Base-by-base conservation (phyloP, 768 basidiomycete species). In the Pleurotus giganteus region DNA sequence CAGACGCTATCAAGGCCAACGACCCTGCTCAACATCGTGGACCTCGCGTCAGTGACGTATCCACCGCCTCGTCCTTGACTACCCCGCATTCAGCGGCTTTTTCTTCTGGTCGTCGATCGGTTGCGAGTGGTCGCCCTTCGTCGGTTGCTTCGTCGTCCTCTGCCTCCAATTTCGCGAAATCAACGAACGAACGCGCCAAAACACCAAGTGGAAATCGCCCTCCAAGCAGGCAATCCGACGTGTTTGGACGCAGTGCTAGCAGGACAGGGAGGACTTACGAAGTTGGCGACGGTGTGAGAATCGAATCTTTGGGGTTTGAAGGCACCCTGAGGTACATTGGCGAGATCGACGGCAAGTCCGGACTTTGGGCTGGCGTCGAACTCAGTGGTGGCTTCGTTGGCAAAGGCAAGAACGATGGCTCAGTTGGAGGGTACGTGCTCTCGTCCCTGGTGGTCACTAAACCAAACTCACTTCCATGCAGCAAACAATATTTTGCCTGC, bases 351-450 rank as follows among this genome's bases (percentile, higher is more conserved):
- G 91, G 91, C 47, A 98, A 98, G 69, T 77, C 82, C 2, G 96
- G 95, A 3, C 72, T 86, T 4, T 99, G 92, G 91, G 96, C 91
- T 13, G 96, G 96, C 12, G 91, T 99, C 19, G 92, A 98, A 70
- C 77, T 99, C 19, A 75, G 82, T 61, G 88, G 86, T 31, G 90
- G 91, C 4, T 96, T 94, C 65, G 69, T 79, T 15, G 94, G 96
- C 17, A 91, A 89, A 68, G 96, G 96, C 0, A 99, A 98, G 74
- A 99, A 99, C 63, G 84, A 98, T 62, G 96, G 96, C 29, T 82
- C 84, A 42, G 94, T 96, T 4, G 80, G 76, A 58, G 92, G 91
- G 95, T 97, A 66, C 75, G 92, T 51, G 19, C 8, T 26, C 26
- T 32, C 23, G 11, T 51, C 21, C 37, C 34, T 13, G 19, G 19